A percentile compares a stretch with the other conserved stretches of the same genome.
Evolutionary conservation across 495 filamentous ascomycete genomes (phyloP).

Genomic region (Umbilicaria muhlenbergii): DNA sequence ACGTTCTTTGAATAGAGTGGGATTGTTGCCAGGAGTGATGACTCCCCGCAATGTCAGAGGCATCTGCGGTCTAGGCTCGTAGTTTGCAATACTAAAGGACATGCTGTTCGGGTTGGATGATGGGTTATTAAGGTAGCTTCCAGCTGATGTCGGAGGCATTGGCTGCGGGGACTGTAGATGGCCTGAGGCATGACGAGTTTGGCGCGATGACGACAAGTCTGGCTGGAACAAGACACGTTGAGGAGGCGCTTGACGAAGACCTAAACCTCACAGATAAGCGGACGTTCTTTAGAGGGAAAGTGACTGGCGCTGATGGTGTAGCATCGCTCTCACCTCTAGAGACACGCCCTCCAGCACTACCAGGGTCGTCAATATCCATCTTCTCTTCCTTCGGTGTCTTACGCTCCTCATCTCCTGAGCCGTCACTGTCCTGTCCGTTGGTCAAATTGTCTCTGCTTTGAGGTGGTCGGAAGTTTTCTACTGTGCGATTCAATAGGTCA

Average conservation of each 20-base stretch:
- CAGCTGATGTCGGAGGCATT: conserved; percentile 4
- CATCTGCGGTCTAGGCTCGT: conserved; percentile 39
- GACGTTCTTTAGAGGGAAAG: not conserved
- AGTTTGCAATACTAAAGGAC: conserved; percentile 38
- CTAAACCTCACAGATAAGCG: conserved; percentile 7
- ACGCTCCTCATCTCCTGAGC: conserved; percentile 36
- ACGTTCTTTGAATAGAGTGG: conserved; percentile 38
- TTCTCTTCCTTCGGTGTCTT: conserved; percentile 46
- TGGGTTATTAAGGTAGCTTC: conserved; percentile 15
- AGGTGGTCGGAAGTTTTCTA: conserved; percentile 49
- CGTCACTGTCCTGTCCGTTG: conserved; percentile 29
- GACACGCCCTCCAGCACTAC: conserved; percentile 39
- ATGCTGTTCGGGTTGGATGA: conserved; percentile 16
- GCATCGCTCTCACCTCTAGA: conserved; percentile 33
- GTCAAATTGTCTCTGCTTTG: conserved; percentile 5
- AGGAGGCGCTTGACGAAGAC: conserved; percentile 62
- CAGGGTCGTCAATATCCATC: conserved; percentile 40
- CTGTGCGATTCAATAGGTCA: conserved; percentile 55
- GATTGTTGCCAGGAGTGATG: conserved; percentile 52
- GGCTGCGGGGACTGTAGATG: conserved; percentile 29
- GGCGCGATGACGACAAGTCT: conserved; percentile 44
- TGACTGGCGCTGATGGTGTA: not conserved
- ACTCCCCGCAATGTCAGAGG: conserved; percentile 52
- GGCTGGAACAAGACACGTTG: conserved; percentile 72
- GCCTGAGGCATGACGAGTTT: conserved; percentile 38